Percentiles rank a stretch among this genome's conserved stretches.
phyloP scores from a whole-genome alignment of 169 alveolate species.

The Plasmodium coatneyi region DNA sequence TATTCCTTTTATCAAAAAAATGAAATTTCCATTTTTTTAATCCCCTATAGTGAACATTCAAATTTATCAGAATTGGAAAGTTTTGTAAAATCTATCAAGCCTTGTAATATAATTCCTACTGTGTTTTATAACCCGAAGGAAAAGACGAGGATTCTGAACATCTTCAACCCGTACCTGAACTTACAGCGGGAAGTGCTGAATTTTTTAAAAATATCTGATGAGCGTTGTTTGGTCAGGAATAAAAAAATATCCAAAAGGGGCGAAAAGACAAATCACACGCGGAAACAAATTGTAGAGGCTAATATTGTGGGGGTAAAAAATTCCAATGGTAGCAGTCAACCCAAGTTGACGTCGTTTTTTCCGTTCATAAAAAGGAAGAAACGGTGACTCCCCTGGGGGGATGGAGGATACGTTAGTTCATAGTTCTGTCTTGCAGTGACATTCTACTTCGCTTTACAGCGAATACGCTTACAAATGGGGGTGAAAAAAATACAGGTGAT shows the following conservation, averaged over 20 bases:
- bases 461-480: background rate
- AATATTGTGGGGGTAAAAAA: conserved; percentile 16
- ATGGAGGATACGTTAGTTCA: background rate
- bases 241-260: conserved; percentile 12
- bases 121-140: conserved; percentile 55
- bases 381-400: background rate
- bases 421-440: background rate
- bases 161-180: conserved; percentile 41
- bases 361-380: conserved; percentile 25
- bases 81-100: conserved; percentile 64
- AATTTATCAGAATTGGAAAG: conserved; percentile 36
- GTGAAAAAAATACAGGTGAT: background rate
- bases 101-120: conserved; percentile 68
- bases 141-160: conserved; percentile 18
- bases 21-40: conserved; percentile 50
- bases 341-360: conserved; percentile 48
- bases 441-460: background rate
- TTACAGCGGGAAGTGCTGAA: conserved; percentile 18
- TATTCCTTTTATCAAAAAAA: conserved; percentile 48
- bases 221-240: conserved; percentile 6
- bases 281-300: background rate
- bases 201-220: conserved; percentile 25
- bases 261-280: background rate
- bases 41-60: conserved; percentile 75
- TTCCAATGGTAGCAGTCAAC: conserved; percentile 13